Conservation (phyloP, 2,329 filamentous ascomycete species). For the Botrytis medusae region DNA sequence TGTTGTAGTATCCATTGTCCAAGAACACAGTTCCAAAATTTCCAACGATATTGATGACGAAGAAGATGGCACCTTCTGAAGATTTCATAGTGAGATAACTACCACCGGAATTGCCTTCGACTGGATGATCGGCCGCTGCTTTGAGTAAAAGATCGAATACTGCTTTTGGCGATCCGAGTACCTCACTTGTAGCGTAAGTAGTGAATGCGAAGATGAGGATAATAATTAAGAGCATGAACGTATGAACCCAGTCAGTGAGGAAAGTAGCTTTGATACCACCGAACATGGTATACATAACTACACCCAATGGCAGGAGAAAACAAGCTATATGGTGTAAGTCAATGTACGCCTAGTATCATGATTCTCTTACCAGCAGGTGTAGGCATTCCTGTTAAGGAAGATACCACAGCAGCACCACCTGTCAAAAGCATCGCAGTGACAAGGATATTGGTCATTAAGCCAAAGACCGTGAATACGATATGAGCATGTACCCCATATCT, state of each 20-base stretch:
- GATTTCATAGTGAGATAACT: slow-evolving; percentile 87
- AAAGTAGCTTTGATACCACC: slow-evolving; percentile 86
- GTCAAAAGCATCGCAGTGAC: slow-evolving; percentile 88
- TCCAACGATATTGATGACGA: slow-evolving; percentile 85
- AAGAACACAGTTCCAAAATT: slow-evolving; percentile 79
- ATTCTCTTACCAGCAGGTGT: slow-evolving; percentile 60
- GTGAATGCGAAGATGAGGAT: slow-evolving; percentile 84
- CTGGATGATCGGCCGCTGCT: slow-evolving; percentile 68
- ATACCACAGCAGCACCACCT: slow-evolving; percentile 75
- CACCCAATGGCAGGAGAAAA: slow-evolving; percentile 77
- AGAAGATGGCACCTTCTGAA: slow-evolving; percentile 80
- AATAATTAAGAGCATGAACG: slow-evolving; percentile 79
- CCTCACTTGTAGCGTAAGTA: slow-evolving; percentile 70
- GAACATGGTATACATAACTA: slow-evolving; percentile 75
- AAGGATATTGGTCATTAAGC: slow-evolving; percentile 79
- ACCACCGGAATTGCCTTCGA: slow-evolving; percentile 75
- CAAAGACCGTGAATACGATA: slow-evolving; percentile 78
- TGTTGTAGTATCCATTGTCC: slow-evolving; percentile 90
- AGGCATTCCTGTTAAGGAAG: slow-evolving; percentile 68
- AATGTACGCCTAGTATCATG: background rate
- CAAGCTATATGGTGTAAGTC: slow-evolving; percentile 49
- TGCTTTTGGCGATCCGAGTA: slow-evolving; percentile 70
- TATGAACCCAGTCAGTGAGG: slow-evolving; percentile 70
- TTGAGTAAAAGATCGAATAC: slow-evolving; percentile 77
- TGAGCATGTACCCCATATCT: slow-evolving; percentile 75